Evolutionary conservation across 306 rosid species (phyloP), one percentile per base, ranked within the genome.

Genomic region (Vicia villosa): DNA sequence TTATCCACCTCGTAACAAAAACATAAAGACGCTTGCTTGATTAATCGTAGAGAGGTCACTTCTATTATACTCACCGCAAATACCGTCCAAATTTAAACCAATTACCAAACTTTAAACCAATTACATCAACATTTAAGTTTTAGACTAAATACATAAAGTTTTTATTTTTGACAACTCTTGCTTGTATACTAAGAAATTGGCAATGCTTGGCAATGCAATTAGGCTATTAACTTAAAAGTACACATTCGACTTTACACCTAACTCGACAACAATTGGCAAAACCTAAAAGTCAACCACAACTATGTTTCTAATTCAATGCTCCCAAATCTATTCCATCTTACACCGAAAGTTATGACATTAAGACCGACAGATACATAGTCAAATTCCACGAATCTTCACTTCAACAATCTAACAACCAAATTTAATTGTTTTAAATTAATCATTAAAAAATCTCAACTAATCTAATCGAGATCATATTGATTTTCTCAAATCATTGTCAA

Each of bases 331-430:
- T 12, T 71, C 55, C 9, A 56, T 10, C 68, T 71, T 57, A 5
- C 14, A 10, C 24, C 8, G 5, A 69, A 28, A 43, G 68, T 13
- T 12, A 34, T 47, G 30, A 30, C 8, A 19, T 16, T 66, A 43
- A 66, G 60, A 66, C 50, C 7, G 2, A 17, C 12, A 49, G 17
- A 32, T 17, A 66, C 9, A 46, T 6, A 1, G 8, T 46, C 5
- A 24, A 65, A 65, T 43, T 63, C 68, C 68, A 13, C 8, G 68
- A 61, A 61, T 4, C 16, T 10, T 56, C 65, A 32, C 65, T 15
- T 59, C 10, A 59, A 8, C 64, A 15, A 58, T 58, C 21, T 43
- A 28, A 19, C 16, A 61, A 37, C 36, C 21, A 14, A 63, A n/a
- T 62, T 62, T 50, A 63, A 3, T 20, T 21, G 21, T 14, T 41